These are phyloP conservation scores for Pseudocercospora cruenta DNA, from an alignment of 2,329 filamentous ascomycete genomes.

Conservation along the genomic window DNA sequence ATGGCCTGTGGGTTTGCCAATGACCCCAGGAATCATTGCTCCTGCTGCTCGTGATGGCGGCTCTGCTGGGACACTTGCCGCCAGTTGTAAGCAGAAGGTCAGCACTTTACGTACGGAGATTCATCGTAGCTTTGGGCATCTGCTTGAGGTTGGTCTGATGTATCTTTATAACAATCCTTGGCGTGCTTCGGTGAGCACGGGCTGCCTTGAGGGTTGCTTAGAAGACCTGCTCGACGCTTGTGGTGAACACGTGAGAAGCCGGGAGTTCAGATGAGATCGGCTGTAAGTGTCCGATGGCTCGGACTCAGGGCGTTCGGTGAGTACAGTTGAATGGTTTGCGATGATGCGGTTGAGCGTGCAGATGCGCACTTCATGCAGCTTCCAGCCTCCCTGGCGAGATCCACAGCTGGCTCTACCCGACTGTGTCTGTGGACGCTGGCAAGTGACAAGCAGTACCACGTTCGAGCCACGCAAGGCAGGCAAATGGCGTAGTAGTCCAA, in stretches of 20 bases:
- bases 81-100: constrained; percentile 1
- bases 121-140: constrained; percentile 6
- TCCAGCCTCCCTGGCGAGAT: constrained; percentile 5
- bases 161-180: constrained; percentile 1
- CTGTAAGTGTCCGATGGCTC: neutral
- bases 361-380: constrained; percentile 7
- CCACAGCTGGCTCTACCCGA: constrained; percentile 4
- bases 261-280: neutral
- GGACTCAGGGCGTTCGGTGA: neutral
- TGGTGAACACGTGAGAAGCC: constrained; percentile 15
- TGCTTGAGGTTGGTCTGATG: neutral
- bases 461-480: constrained; percentile 8
- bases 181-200: constrained; percentile 1
- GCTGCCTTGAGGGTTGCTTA: constrained; percentile 7
- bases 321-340: constrained; percentile 8
- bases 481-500: constrained; percentile 14
- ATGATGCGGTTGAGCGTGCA: constrained; percentile 4
- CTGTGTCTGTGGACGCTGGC: constrained; percentile 6
- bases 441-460: neutral
- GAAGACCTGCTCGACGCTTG: neutral
- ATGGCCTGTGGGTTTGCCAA: constrained; percentile 3
- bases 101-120: neutral
- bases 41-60: neutral
- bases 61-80: neutral
- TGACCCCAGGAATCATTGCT: constrained; percentile 1